Evolutionary conservation across 1,139 yeast genomes (phyloP).

Genomic region (Cylindricascospora bacillispora): DNA sequence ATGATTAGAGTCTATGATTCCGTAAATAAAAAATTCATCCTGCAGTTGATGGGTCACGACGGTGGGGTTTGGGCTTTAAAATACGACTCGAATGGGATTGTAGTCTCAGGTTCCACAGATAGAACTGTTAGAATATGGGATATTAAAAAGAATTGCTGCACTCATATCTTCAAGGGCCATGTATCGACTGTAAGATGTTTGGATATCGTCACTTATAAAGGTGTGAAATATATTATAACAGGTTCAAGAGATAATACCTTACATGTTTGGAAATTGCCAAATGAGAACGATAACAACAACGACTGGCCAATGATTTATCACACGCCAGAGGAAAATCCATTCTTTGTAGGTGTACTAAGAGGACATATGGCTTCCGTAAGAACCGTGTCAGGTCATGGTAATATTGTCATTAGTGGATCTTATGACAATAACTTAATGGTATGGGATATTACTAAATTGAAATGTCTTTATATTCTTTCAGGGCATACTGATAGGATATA

Average conservation of each 20-base stretch:
- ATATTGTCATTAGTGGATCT: slow-evolving; percentile 76
- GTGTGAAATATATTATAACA: slow-evolving; percentile 55
- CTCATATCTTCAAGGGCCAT: slow-evolving; percentile 82
- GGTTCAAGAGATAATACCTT: slow-evolving; percentile 88
- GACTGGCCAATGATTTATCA: slow-evolving; percentile 27
- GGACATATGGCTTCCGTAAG: slow-evolving; percentile 89
- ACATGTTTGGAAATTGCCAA: slow-evolving; percentile 79
- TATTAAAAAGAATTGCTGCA: slow-evolving; percentile 33
- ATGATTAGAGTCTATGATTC: slow-evolving; percentile 75
- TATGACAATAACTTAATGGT: slow-evolving; percentile 86
- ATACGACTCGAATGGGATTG: slow-evolving; percentile 39
- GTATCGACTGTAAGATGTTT: slow-evolving; percentile 87
- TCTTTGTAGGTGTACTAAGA: slow-evolving; percentile 55
- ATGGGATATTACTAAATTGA: slow-evolving; percentile 74
- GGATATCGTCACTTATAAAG: slow-evolving; percentile 60
- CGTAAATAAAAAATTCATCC: slow-evolving; percentile 52
- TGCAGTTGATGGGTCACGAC: slow-evolving; percentile 74
- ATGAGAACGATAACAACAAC: slow-evolving; percentile 20
- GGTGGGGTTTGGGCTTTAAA: slow-evolving; percentile 99
- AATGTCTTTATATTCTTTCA: slow-evolving; percentile 56
- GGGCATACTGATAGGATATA: slow-evolving; percentile 87
- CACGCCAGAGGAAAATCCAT: slow-evolving; percentile 49
- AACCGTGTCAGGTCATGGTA: slow-evolving; percentile 77
- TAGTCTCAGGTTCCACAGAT: slow-evolving; percentile 88
- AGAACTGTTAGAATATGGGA: slow-evolving; percentile 89